Evolutionary conservation across 768 basidiomycete species (phyloP).

Genomic region (Neoboletus brunneissimus): DNA sequence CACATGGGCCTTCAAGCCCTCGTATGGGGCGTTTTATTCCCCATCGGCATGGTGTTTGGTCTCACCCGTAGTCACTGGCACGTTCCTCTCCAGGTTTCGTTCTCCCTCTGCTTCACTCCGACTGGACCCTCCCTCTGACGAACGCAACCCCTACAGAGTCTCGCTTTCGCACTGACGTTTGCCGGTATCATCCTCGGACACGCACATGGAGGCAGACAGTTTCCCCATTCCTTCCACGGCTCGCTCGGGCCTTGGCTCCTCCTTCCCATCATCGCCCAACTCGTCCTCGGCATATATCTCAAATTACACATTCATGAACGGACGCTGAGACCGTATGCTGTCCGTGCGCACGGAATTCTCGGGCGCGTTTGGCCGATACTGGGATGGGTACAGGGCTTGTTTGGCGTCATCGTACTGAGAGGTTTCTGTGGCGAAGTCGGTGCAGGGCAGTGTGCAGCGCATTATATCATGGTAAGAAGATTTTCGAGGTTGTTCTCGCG

Average conservation of each 20-base stretch:
- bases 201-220: slow-evolving; percentile 77
- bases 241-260: slow-evolving; percentile 53
- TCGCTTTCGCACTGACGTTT: slow-evolving; percentile 65
- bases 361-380: slow-evolving; percentile 83
- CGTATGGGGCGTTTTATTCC: slow-evolving; percentile 87
- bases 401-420: slow-evolving; percentile 71
- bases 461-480: slow-evolving; percentile 68
- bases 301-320: slow-evolving; percentile 88
- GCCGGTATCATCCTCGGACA: slow-evolving; percentile 83
- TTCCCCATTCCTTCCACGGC: slow-evolving; percentile 73
- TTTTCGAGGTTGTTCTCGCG: neutral
- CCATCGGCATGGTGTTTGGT: slow-evolving; percentile 77
- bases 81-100: slow-evolving; percentile 71
- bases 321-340: slow-evolving; percentile 67
- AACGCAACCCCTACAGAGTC: slow-evolving; percentile 40
- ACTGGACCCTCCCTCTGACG: neutral
- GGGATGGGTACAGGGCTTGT: slow-evolving; percentile 87
- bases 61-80: slow-evolving; percentile 84
- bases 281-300: slow-evolving; percentile 79
- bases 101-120: neutral
- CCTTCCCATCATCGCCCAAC: slow-evolving; percentile 63
- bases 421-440: slow-evolving; percentile 75
- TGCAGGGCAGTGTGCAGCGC: slow-evolving; percentile 83
- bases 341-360: slow-evolving; percentile 68
- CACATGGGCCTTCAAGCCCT: slow-evolving; percentile 77